A percentile compares a stretch with the other conserved stretches of the same genome.
phyloP scores from a whole-genome alignment of 2,329 filamentous ascomycete genomes.

The Curvularia eragrostidis region DNA sequence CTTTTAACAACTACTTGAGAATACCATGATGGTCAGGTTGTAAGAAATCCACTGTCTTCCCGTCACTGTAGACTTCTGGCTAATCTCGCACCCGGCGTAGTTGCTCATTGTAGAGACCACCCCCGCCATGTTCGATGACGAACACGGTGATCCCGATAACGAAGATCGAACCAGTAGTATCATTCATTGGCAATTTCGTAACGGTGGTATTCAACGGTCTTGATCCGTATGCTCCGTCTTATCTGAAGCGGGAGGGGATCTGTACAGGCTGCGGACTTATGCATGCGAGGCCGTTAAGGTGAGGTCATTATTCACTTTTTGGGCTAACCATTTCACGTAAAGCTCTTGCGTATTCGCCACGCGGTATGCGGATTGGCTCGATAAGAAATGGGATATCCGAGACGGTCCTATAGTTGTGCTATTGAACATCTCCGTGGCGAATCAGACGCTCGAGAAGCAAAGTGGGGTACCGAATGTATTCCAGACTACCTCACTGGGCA shows the following conservation, averaged over 20 bases:
- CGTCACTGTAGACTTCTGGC: neutral
- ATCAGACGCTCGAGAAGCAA: conserved; percentile 15
- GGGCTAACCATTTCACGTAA: conserved; percentile 22
- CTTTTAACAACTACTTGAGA: conserved; percentile 3
- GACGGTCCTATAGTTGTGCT: neutral
- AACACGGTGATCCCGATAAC: conserved; percentile 9
- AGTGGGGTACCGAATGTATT: neutral
- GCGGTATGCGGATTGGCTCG: conserved; percentile 15
- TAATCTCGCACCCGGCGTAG: conserved; percentile 12
- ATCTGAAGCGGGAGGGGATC: conserved; percentile 33
- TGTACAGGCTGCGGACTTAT: conserved; percentile 19
- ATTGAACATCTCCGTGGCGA: conserved; percentile 4
- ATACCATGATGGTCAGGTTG: conserved; percentile 25
- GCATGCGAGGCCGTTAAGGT: conserved; percentile 29
- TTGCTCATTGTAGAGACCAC: conserved; percentile 21
- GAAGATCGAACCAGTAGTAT: conserved; percentile 33
- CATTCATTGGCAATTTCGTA: conserved; percentile 27
- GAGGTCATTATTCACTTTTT: conserved; percentile 34
- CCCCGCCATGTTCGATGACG: conserved; percentile 42
- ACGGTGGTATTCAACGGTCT: conserved; percentile 26
- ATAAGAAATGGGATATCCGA: conserved; percentile 11
- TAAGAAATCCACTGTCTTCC: neutral
- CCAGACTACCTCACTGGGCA: conserved; percentile 3
- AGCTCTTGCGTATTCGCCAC: conserved; percentile 15
- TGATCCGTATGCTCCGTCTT: conserved; percentile 31